Percentiles rank a stretch among this genome's conserved stretches.
Conservation (phyloP, 306 rosid genomes). For the Vicia sativa region DNA sequence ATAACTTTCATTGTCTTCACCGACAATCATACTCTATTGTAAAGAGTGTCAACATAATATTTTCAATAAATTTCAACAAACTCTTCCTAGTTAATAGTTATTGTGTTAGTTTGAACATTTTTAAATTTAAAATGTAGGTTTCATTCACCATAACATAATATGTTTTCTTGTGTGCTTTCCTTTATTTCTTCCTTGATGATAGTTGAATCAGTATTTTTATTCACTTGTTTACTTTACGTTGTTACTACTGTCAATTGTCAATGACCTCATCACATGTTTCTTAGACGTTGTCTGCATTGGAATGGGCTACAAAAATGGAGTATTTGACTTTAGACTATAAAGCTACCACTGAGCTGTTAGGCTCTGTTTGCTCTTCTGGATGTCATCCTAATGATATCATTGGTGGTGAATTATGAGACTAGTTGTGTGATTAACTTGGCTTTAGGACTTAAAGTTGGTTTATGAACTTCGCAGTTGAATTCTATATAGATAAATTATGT, state of each 20-base stretch:
- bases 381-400: constrained; percentile 31
- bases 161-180: constrained; percentile 5
- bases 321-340: constrained; percentile 57
- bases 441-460: no score
- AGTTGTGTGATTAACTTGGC: no score
- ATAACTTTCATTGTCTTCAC: no score
- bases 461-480: no score
- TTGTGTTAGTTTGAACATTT: constrained; percentile 2
- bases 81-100: no score
- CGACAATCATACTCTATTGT: no score
- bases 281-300: constrained; percentile 65
- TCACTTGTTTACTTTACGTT: background rate
- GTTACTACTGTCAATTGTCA: constrained; percentile 16
- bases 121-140: background rate
- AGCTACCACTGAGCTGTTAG: constrained; percentile 58
- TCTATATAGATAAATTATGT: no score
- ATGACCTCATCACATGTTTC: constrained; percentile 26
- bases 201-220: constrained; percentile 14
- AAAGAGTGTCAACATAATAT: no score
- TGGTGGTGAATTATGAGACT: no score
- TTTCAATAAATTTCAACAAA: no score
- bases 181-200: background rate
- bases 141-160: background rate
- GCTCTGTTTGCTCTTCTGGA: constrained; percentile 40
- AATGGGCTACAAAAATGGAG: constrained; percentile 63